Evolutionary conservation across 1,139 yeast species (phyloP).

Genomic region (Yamadazyma diddensiae): DNA sequence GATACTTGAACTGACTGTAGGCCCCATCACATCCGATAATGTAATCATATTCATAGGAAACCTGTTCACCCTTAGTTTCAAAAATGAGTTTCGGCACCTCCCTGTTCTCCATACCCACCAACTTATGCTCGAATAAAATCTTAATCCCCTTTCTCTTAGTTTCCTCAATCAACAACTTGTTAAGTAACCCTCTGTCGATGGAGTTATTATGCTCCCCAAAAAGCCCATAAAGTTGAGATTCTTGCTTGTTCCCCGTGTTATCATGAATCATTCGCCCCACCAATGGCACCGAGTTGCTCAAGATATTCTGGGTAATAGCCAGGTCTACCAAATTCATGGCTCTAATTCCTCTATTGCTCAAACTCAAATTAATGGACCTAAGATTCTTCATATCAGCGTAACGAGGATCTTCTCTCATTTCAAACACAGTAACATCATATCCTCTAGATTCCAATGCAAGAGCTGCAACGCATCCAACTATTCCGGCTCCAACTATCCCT

Average conservation of each 20-base stretch:
- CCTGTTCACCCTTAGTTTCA: conserved; percentile 11
- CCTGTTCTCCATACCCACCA: conserved; percentile 34
- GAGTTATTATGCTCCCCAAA: conserved; percentile 84
- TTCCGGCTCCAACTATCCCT: conserved; percentile 78
- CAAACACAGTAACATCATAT: conserved; percentile 69
- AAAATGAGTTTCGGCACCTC: conserved; percentile 26
- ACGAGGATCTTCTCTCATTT: conserved; percentile 47
- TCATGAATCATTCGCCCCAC: conserved; percentile 88
- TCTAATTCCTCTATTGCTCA: conserved; percentile 76
- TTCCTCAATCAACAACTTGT: conserved; percentile 65
- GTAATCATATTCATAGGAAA: conserved; percentile 44
- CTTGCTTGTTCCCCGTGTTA: conserved; percentile 53
- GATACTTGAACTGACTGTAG: conserved; percentile 69
- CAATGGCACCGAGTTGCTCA: conserved; percentile 75
- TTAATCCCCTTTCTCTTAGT: conserved; percentile 41
- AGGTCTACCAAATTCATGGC: conserved; percentile 64
- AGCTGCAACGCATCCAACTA: conserved; percentile 87
- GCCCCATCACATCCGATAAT: conserved; percentile 88
- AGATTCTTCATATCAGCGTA: conserved; percentile 28
- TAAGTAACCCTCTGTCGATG: conserved; percentile 72
- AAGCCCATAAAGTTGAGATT: conserved; percentile 75
- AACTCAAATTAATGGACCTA: conserved; percentile 82
- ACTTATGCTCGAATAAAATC: conserved; percentile 56
- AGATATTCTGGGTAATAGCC: conserved; percentile 52
- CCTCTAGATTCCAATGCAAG: conserved; percentile 73